phyloP scores from a whole-genome alignment of 768 basidiomycete species.

The Psilocybe cyanescens region DNA sequence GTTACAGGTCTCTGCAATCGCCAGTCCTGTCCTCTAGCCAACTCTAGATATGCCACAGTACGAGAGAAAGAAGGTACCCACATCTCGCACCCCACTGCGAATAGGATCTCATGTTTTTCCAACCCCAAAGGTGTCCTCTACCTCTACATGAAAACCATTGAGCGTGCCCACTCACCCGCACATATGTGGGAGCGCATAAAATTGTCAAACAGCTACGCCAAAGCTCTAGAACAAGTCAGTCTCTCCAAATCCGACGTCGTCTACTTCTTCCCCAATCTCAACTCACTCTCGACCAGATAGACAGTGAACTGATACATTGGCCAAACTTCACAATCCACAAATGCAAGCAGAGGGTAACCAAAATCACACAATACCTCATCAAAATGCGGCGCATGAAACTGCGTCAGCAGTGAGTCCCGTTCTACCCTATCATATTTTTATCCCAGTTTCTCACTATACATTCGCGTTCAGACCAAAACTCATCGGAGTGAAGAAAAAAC shows the following conservation, averaged over 20 bases:
- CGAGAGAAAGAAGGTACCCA: constrained; percentile 87
- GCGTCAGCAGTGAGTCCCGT: constrained; percentile 72
- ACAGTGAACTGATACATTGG: constrained; percentile 96
- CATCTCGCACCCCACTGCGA: not conserved
- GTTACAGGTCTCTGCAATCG: constrained; percentile 94
- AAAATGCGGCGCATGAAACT: constrained; percentile 94
- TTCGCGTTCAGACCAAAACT: constrained; percentile 74
- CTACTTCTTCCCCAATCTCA: not conserved
- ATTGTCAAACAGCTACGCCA: constrained; percentile 92
- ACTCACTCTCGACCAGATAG: constrained; percentile 63
- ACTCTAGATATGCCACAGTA: constrained; percentile 97
- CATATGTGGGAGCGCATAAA: constrained; percentile 98
- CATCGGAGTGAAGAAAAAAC: constrained; percentile 95
- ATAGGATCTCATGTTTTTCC: not conserved
- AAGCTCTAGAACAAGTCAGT: constrained; percentile 91
- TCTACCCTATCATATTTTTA: not conserved
- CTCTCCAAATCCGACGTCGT: not conserved
- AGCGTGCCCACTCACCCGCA: constrained; percentile 94
- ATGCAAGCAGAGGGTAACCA: constrained; percentile 98
- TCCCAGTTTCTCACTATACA: not conserved
- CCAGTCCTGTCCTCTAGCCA: constrained; percentile 97
- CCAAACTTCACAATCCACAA: constrained; percentile 97
- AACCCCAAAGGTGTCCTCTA: constrained; percentile 71
- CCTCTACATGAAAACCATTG: constrained; percentile 96
- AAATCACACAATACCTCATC: constrained; percentile 98